Conservation (phyloP, 148 eudicot species). For the Talinum fruticosum region DNA sequence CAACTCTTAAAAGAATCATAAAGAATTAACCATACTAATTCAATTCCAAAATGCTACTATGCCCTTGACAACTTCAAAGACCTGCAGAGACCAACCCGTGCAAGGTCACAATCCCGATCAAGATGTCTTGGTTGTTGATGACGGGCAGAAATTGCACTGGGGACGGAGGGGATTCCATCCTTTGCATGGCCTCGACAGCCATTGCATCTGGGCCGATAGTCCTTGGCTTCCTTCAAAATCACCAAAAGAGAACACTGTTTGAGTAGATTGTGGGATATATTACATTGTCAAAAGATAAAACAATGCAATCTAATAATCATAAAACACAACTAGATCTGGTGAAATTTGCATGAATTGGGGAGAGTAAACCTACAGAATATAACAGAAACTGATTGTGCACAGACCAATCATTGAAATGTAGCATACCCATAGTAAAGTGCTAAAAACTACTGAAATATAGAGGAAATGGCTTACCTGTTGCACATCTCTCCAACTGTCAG, state of each 20-base stretch:
- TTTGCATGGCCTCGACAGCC: slow-evolving; percentile 96
- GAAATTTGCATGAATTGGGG: neutral
- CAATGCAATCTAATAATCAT: neutral
- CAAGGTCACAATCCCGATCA: slow-evolving; percentile 84
- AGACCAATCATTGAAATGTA: neutral
- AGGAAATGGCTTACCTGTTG: slow-evolving; percentile 60
- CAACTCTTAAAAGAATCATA: slow-evolving; percentile 12
- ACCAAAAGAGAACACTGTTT: neutral
- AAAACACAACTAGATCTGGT: neutral
- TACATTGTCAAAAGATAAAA: neutral
- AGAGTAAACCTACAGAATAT: neutral
- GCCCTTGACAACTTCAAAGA: slow-evolving; percentile 20
- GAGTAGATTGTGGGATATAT: neutral
- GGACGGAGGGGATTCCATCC: slow-evolving; percentile 95
- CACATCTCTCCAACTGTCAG: slow-evolving; percentile 97
- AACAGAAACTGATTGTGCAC: neutral
- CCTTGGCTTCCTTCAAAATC: slow-evolving; percentile 70
- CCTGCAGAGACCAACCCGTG: slow-evolving; percentile 94
- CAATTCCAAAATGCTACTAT: neutral
- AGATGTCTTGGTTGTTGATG: slow-evolving; percentile 39
- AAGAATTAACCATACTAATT: slow-evolving; percentile 7
- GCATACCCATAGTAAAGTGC: neutral
- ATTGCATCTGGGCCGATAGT: slow-evolving; percentile 76
- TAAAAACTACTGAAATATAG: neutral
- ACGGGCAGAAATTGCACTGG: slow-evolving; percentile 97